Evolutionary conservation across 1,139 yeast genomes (phyloP).

Genomic region (Debaryomyces robertsiae): DNA sequence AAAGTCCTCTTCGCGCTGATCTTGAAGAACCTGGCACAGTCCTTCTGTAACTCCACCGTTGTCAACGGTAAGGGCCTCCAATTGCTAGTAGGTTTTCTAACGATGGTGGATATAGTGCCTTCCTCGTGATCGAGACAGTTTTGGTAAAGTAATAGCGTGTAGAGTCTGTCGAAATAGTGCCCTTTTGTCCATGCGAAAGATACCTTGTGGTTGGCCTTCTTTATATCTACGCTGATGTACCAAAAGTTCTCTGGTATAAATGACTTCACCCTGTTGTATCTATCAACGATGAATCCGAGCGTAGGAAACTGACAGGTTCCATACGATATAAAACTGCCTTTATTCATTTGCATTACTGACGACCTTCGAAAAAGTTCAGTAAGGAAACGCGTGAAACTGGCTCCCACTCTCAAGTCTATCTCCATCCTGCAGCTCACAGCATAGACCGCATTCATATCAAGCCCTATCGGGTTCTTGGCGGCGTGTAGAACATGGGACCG

Average conservation of each 20-base stretch:
- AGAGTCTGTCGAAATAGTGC: slow-evolving; percentile 71
- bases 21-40: slow-evolving; percentile 73
- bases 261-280: slow-evolving; percentile 72
- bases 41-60: slow-evolving; percentile 92
- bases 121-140: slow-evolving; percentile 51
- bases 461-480: slow-evolving; percentile 62
- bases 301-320: slow-evolving; percentile 99
- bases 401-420: slow-evolving; percentile 86
- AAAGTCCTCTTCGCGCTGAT: slow-evolving; percentile 82
- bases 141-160: slow-evolving; percentile 65
- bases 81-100: slow-evolving; percentile 67
- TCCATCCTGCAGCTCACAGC: slow-evolving; percentile 90
- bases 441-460: slow-evolving; percentile 71
- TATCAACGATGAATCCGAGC: slow-evolving; percentile 93
- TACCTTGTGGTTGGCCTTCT: slow-evolving; percentile 41
- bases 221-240: slow-evolving; percentile 60
- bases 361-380: slow-evolving; percentile 50
- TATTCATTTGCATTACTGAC: slow-evolving; percentile 16
- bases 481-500: slow-evolving; percentile 72
- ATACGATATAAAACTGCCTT: slow-evolving; percentile 55
- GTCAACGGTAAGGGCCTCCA: slow-evolving; percentile 89
- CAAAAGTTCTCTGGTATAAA: slow-evolving; percentile 83
- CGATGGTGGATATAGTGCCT: slow-evolving; percentile 56
- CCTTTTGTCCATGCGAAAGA: slow-evolving; percentile 68
- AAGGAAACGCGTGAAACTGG: slow-evolving; percentile 80